Percentiles rank a stretch among this genome's conserved stretches.
These are phyloP conservation scores for Citrus inodora DNA, from an alignment of 345 rosid species.

Conservation along the genomic window DNA sequence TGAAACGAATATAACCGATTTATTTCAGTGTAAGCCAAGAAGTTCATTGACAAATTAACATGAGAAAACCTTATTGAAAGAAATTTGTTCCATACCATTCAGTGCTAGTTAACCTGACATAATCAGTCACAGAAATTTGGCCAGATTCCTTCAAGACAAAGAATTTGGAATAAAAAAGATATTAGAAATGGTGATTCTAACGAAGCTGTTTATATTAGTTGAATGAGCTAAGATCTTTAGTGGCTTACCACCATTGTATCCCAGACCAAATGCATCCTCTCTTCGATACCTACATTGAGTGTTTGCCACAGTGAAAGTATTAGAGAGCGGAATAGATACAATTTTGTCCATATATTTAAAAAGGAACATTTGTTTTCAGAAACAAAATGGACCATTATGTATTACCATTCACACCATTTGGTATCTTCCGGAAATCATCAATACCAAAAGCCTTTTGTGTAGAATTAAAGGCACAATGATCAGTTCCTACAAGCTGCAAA, in stretches of 20 bases:
- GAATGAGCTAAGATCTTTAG: not conserved
- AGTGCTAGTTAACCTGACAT: slow-evolving; percentile 70
- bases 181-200: not conserved
- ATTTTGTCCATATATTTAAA: not conserved
- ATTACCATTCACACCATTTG: slow-evolving; percentile 94
- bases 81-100: slow-evolving; percentile 52
- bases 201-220: not conserved
- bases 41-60: not conserved
- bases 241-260: slow-evolving; percentile 92
- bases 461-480: slow-evolving; percentile 85
- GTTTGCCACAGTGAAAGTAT: slow-evolving; percentile 11
- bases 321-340: slow-evolving; percentile 7
- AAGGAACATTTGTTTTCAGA: not conserved
- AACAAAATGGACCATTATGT: slow-evolving; percentile 18
- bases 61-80: not conserved
- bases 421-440: slow-evolving; percentile 90
- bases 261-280: slow-evolving; percentile 98
- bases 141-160: slow-evolving; percentile 59
- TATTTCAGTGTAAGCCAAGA: not conserved
- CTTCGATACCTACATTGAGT: slow-evolving; percentile 69
- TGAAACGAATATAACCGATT: not conserved
- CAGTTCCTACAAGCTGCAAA: slow-evolving; percentile 95
- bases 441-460: slow-evolving; percentile 79
- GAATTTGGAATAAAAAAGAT: not conserved
- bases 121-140: slow-evolving; percentile 67